These are phyloP conservation scores for Boletus subluridellus DNA, from an alignment of 1,284 basidiomycete genomes.

Conservation along the genomic window DNA sequence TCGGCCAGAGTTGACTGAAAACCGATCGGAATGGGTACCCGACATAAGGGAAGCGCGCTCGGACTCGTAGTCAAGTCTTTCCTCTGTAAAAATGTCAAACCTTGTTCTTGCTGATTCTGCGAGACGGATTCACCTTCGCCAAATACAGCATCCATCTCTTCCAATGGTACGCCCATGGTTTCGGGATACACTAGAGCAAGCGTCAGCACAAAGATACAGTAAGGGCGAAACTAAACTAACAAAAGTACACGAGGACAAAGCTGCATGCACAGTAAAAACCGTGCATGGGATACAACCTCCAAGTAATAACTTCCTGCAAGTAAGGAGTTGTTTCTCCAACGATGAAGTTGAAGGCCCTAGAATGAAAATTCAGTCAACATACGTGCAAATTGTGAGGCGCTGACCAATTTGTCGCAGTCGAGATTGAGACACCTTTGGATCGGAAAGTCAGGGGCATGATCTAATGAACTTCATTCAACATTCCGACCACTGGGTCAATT, in stretches of 20 bases:
- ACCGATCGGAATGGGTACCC: constrained; percentile 37
- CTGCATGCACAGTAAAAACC: constrained; percentile 90
- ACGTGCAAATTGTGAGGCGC: not conserved
- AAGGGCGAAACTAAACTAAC: constrained; percentile 40
- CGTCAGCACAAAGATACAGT: not conserved
- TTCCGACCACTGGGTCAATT: not conserved
- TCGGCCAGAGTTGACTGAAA: constrained; percentile 32
- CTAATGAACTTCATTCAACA: constrained; percentile 39
- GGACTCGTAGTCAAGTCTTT: constrained; percentile 68
- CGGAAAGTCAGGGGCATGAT: constrained; percentile 89
- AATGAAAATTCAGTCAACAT: constrained; percentile 34
- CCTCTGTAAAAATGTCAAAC: constrained; percentile 46
- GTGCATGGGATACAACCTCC: constrained; percentile 95
- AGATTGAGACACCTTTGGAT: constrained; percentile 92
- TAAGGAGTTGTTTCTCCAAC: constrained; percentile 89
- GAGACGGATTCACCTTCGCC: constrained; percentile 57
- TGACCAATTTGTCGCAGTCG: constrained; percentile 69
- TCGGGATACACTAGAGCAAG: constrained; percentile 67
- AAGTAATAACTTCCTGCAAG: constrained; percentile 85
- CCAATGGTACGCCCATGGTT: constrained; percentile 73
- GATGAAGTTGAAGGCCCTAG: constrained; percentile 82
- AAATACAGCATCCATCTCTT: constrained; percentile 82
- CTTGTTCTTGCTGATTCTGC: not conserved
- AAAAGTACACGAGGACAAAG: constrained; percentile 80
- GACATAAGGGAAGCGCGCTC: constrained; percentile 61